phyloP scores from a whole-genome alignment of 192 early-diverging fungal genomes.

The Backusella parvicylindrica region DNA sequence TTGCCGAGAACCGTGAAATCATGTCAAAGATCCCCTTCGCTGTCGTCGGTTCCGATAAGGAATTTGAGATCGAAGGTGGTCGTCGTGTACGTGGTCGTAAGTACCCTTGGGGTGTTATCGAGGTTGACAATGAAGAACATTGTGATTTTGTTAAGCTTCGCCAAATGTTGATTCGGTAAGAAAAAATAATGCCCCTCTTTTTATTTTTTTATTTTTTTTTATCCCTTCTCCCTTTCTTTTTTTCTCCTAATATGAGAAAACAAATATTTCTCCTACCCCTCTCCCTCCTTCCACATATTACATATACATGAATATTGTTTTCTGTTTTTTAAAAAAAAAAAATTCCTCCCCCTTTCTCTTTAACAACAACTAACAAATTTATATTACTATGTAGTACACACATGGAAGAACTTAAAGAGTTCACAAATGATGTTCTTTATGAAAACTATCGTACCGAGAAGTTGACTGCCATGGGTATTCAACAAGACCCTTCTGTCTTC shows the following conservation, averaged over 20 bases:
- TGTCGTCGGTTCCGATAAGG: conserved; percentile 88
- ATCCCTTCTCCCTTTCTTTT: not conserved
- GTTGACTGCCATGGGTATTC: conserved; percentile 81
- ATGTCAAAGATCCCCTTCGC: conserved; percentile 94
- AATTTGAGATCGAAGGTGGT: conserved; percentile 82
- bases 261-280: not conserved
- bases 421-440: conserved; percentile 89
- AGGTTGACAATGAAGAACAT: conserved; percentile 96
- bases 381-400: conserved; percentile 63
- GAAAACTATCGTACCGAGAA: conserved; percentile 97
- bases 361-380: not conserved
- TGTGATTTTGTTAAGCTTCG: conserved; percentile 96
- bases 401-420: conserved; percentile 97
- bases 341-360: not conserved
- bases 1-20: conserved; percentile 78
- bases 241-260: not conserved
- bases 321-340: no score
- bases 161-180: conserved; percentile 77
- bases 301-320: not conserved
- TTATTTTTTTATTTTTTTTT: not conserved
- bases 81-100: conserved; percentile 85
- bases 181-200: not conserved
- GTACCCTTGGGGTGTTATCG: conserved; percentile 94
- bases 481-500: conserved; percentile 79
- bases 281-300: not conserved